Evolutionary conservation across 768 basidiomycete species (phyloP), one percentile per base, ranked within the genome.

Genomic region (Amanita rimosa): DNA sequence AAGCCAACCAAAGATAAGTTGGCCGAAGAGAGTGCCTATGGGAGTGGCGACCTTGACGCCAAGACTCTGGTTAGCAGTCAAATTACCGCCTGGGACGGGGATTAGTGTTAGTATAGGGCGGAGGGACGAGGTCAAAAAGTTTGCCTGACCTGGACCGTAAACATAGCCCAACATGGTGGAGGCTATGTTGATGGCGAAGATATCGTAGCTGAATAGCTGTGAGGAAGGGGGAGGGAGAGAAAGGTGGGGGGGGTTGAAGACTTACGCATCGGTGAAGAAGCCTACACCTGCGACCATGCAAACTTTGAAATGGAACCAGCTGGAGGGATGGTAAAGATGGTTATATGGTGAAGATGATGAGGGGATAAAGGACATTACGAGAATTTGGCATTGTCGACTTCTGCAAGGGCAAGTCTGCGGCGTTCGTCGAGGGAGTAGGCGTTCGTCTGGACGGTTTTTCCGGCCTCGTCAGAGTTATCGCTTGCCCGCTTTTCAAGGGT

Each of bases 141-240:
- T n/a, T n/a, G n/a, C n/a, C n/a, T n/a, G 43, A 67, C 67, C 56
- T 13, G 61, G 47, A 39, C 79, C 78, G 46, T 93, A 93, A 49
- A 92, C 81, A 58, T 83, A 87, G 21, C 83, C 87, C 49, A 95
- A 65, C 88, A 94, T 93, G 0, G 71, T 71, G 0, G 85, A 78
- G 0, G 79, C 89, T 39, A 94, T 86, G 63, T 83, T 89, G 67
- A 94, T 94, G 6, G 88, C 85, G 58, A 93, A 96, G 52, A 94
- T 83, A 53, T 91, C 89, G 57, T 88, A 88, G 51, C 78, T 78
- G 48, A 14, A 7, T 26, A 3, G 22, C 46, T 2, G 44, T 42
- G 31, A 13, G 16, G 38, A 14, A 2, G 24, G 33, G 1, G 22
- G 22, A 24, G 5, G 22, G 5, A 24, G 22, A 24, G 5, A 5